phyloP scores from a whole-genome alignment of 2,329 filamentous ascomycete genomes.

The Seiridium unicorne region DNA sequence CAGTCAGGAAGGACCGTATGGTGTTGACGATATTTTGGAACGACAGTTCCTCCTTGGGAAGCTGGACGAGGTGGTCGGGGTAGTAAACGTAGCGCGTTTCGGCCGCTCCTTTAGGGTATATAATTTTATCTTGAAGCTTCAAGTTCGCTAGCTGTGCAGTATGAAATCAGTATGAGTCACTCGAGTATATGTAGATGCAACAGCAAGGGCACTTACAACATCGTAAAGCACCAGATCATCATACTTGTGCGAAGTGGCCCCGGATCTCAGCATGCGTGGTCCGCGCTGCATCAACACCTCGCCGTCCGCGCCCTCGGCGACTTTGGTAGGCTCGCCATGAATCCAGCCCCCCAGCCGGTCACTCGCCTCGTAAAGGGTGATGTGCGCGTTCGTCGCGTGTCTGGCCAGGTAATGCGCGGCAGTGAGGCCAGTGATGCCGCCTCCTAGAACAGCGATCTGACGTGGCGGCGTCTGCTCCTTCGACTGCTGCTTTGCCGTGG shows the following conservation, averaged over 20 bases:
- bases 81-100: constrained; percentile 80
- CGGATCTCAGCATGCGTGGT: constrained; percentile 70
- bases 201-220: constrained; percentile 52
- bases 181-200: constrained; percentile 14
- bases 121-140: constrained; percentile 52
- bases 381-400: constrained; percentile 61
- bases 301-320: constrained; percentile 51
- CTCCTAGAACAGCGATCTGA: constrained; percentile 69
- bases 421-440: constrained; percentile 79
- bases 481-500: constrained; percentile 7
- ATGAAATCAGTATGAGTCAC: not conserved
- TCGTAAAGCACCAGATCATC: constrained; percentile 68
- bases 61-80: constrained; percentile 71
- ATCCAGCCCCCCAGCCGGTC: constrained; percentile 81
- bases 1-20: constrained; percentile 15
- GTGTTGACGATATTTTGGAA: constrained; percentile 10
- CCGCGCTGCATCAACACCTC: constrained; percentile 78
- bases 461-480: constrained; percentile 16
- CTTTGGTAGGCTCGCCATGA: constrained; percentile 60
- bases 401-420: constrained; percentile 74
- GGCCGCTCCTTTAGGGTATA: constrained; percentile 48
- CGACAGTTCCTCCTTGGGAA: constrained; percentile 14
- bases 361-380: constrained; percentile 79
- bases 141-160: constrained; percentile 55
- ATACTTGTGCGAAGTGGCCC: constrained; percentile 35